These are phyloP conservation scores for Gigaspora rosea DNA, from an alignment of 192 early-diverging fungal genomes.

Conservation along the genomic window DNA sequence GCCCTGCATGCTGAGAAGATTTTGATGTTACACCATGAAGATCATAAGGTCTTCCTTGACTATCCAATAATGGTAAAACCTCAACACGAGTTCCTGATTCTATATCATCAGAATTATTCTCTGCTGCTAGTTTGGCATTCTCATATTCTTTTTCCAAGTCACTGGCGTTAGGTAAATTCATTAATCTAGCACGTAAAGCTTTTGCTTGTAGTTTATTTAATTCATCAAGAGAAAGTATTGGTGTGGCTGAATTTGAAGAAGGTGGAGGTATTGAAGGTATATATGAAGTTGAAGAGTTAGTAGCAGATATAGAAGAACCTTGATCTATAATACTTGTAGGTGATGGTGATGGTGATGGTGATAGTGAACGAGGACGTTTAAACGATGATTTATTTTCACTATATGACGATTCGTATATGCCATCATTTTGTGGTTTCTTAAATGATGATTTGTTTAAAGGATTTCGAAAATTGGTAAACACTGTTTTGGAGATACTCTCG, in stretches of 20 bases:
- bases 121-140: constrained; percentile 53
- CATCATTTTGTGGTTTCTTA: too few species aligned
- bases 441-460: too few species aligned
- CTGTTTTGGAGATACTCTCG: too few species aligned
- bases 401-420: too few species aligned
- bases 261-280: neutral
- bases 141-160: constrained; percentile 75
- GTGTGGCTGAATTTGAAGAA: constrained; percentile 23
- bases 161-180: constrained; percentile 60
- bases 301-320: neutral
- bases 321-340: too few species aligned
- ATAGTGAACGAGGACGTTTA: too few species aligned
- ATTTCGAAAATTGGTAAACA: too few species aligned
- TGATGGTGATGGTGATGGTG: too few species aligned
- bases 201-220: constrained; percentile 86
- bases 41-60: constrained; percentile 59
- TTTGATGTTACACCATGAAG: constrained; percentile 38
- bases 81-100: constrained; percentile 25
- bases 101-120: constrained; percentile 9
- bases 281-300: neutral
- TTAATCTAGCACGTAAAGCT: constrained; percentile 77
- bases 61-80: constrained; percentile 57
- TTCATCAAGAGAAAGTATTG: constrained; percentile 56
- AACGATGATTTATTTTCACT: too few species aligned
- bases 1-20: constrained; percentile 7